These are phyloP conservation scores for Penicillium griseofulvum DNA, from an alignment of 2,329 filamentous ascomycete species.

Conservation along the genomic window DNA sequence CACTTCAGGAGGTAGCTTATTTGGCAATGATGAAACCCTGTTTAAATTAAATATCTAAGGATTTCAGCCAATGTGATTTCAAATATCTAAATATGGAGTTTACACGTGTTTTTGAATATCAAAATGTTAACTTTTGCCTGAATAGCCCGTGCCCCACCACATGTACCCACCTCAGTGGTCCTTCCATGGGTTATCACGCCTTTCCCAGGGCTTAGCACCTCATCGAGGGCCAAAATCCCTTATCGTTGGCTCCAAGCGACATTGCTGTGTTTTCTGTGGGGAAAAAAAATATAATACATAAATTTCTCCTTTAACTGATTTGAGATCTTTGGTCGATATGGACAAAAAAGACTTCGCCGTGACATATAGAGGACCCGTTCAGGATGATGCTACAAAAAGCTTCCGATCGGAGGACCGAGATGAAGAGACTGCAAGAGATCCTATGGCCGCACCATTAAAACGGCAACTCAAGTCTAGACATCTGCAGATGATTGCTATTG, in stretches of 20 bases:
- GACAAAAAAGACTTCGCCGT: constrained; percentile 7
- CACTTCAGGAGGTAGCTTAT: too few species aligned
- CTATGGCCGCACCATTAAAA: constrained; percentile 29
- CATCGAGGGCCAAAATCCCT: constrained; percentile 12
- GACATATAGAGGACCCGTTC: constrained; percentile 2
- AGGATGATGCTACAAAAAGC: constrained; percentile 8
- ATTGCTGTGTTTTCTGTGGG: neutral
- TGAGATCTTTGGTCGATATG: neutral
- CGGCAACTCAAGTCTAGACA: constrained; percentile 55
- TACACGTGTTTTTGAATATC: too few species aligned
- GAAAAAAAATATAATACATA: neutral
- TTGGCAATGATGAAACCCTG: too few species aligned
- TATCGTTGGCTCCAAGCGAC: neutral
- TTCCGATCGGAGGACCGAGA: constrained; percentile 2
- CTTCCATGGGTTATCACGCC: neutral
- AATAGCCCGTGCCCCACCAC: too few species aligned
- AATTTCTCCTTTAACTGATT: neutral
- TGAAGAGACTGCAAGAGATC: constrained; percentile 10
- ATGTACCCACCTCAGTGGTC: too few species aligned
- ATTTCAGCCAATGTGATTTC: too few species aligned
- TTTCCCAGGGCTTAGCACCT: constrained; percentile 21
- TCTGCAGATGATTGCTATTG: constrained; percentile 63
- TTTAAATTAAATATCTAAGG: too few species aligned
- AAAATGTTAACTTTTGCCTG: too few species aligned
- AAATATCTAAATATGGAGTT: too few species aligned